phyloP scores from a whole-genome alignment of 768 basidiomycete genomes.

The Mrakia hoshinonis region DNA sequence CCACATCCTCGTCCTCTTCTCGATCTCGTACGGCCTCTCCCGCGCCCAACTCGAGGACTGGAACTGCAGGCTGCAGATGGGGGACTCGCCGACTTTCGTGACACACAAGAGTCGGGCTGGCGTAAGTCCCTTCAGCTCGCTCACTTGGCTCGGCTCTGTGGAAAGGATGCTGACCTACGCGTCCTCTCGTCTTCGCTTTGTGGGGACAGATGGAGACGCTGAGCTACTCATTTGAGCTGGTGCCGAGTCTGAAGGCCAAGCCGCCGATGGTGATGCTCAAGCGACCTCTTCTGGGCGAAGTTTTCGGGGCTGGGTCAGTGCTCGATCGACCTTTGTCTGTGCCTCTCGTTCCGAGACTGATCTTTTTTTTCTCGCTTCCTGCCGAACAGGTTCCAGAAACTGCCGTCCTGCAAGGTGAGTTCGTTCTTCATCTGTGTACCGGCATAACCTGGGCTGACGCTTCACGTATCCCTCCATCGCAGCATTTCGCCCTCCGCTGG shows the following conservation, averaged over 20 bases:
- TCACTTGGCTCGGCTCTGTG: not conserved
- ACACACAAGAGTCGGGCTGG: slow-evolving; percentile 3
- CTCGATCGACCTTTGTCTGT: too few species aligned
- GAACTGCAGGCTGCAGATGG: slow-evolving; percentile 48
- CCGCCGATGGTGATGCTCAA: slow-evolving; percentile 54
- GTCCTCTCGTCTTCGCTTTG: not conserved
- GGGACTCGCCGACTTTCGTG: not conserved
- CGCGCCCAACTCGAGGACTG: slow-evolving; percentile 61
- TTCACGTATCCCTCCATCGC: slow-evolving; percentile 12
- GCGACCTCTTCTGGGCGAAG: slow-evolving; percentile 58
- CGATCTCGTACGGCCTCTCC: slow-evolving; percentile 62
- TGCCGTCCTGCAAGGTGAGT: slow-evolving; percentile 52
- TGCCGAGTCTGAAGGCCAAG: slow-evolving; percentile 45
- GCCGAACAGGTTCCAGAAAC: slow-evolving; percentile 49
- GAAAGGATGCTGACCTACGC: not conserved
- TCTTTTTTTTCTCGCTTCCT: not conserved
- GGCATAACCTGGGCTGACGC: too few species aligned
- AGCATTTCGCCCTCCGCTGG: slow-evolving; percentile 79
- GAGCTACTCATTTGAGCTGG: slow-evolving; percentile 53
- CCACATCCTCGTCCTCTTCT: slow-evolving; percentile 66
- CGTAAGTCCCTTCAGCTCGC: not conserved
- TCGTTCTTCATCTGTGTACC: too few species aligned
- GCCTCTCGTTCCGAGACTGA: not conserved
- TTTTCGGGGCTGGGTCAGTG: slow-evolving; percentile 64
- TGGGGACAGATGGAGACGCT: slow-evolving; percentile 38